A percentile compares a stretch with the other conserved stretches of the same genome.
Evolutionary conservation across 768 basidiomycete genomes (phyloP).

Genomic region (Coprinellus micaceus): DNA sequence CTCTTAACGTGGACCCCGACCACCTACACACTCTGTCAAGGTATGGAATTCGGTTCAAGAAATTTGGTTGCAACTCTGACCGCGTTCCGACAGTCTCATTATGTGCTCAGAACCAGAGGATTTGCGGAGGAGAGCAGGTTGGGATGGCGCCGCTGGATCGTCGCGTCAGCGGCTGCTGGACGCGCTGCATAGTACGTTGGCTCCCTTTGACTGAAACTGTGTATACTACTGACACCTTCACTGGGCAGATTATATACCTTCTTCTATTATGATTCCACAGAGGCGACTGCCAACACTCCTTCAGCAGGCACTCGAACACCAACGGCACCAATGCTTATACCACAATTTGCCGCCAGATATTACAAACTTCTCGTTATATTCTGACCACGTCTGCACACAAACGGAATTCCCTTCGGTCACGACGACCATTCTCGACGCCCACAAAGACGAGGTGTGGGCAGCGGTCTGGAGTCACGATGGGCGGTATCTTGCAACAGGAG

Average conservation of each 20-base stretch:
- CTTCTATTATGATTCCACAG: slow-evolving; percentile 89
- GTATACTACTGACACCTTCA: slow-evolving; percentile 5
- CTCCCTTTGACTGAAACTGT: neutral
- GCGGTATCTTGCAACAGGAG: slow-evolving; percentile 76
- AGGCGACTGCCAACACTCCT: slow-evolving; percentile 82
- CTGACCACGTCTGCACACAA: slow-evolving; percentile 81
- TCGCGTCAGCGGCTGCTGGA: slow-evolving; percentile 76
- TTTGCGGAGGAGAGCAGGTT: slow-evolving; percentile 71
- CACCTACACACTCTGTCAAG: slow-evolving; percentile 85
- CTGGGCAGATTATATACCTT: slow-evolving; percentile 76
- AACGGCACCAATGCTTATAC: slow-evolving; percentile 79
- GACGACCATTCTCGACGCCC: slow-evolving; percentile 80
- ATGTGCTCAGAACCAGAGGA: slow-evolving; percentile 90
- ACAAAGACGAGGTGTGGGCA: slow-evolving; percentile 94
- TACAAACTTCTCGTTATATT: slow-evolving; percentile 73
- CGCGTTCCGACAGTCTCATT: slow-evolving; percentile 69
- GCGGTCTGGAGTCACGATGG: slow-evolving; percentile 95
- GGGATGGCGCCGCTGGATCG: slow-evolving; percentile 84
- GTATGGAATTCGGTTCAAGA: slow-evolving; percentile 34
- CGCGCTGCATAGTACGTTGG: slow-evolving; percentile 74
- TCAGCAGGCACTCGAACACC: slow-evolving; percentile 78
- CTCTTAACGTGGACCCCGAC: slow-evolving; percentile 73
- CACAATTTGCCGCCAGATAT: slow-evolving; percentile 68
- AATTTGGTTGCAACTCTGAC: slow-evolving; percentile 11
- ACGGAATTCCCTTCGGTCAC: slow-evolving; percentile 81